These are phyloP conservation scores for Cordia subcordata DNA, from an alignment of 257 asterid species.

Conservation along the genomic window DNA sequence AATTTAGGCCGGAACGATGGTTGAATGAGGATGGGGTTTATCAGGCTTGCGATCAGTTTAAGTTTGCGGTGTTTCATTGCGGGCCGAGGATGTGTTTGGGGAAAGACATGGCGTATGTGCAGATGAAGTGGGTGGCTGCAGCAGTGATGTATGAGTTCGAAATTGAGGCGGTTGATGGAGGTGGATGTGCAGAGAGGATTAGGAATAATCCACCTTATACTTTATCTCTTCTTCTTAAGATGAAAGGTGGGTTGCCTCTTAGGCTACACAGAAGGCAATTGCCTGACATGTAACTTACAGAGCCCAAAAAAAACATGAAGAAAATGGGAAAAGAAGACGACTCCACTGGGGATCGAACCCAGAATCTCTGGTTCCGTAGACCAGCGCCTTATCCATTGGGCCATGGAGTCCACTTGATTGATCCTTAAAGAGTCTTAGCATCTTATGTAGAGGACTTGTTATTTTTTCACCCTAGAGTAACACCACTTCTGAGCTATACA, in stretches of 20 bases:
- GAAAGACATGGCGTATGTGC: constrained; percentile 41
- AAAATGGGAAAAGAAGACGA: constrained; percentile 22
- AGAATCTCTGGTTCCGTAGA: constrained; percentile 99
- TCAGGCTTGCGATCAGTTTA: constrained; percentile 24
- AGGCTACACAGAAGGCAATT: constrained; percentile 20
- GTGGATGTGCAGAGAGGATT: constrained; percentile 27
- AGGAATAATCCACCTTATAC: constrained; percentile 24
- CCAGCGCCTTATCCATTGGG: constrained; percentile 99
- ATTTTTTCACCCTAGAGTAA: too few relatives aligned
- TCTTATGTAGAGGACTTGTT: too few relatives aligned
- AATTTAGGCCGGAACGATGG: constrained; percentile 41
- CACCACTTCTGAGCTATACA: too few relatives aligned
- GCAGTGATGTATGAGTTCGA: constrained; percentile 24
- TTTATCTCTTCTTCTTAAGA: constrained; percentile 28
- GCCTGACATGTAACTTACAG: not conserved
- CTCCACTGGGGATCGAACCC: constrained; percentile 99
- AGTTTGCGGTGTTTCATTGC: constrained; percentile 35
- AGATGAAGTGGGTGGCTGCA: constrained; percentile 34
- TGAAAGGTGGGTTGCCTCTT: constrained; percentile 36
- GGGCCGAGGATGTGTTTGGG: constrained; percentile 40
- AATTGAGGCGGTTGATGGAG: constrained; percentile 26
- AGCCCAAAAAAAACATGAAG: too few relatives aligned
- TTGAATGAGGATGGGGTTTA: constrained; percentile 25
- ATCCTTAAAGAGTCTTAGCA: too few relatives aligned
- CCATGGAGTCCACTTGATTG: constrained; percentile 42